Conservation (phyloP, 2,329 filamentous ascomycete species). For the Fusarium foetens region DNA sequence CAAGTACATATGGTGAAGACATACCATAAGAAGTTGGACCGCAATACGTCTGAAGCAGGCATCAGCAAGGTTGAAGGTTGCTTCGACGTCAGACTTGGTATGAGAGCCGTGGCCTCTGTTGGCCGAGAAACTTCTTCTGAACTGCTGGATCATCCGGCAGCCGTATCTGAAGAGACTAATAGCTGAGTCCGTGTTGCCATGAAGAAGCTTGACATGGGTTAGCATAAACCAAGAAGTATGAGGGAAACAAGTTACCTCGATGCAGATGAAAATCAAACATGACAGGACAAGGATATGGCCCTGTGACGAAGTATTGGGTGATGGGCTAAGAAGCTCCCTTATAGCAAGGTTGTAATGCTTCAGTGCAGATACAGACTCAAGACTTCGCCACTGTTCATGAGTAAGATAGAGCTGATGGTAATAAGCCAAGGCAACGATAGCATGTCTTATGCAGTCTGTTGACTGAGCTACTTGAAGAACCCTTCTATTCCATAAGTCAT, state of each 20-base stretch:
- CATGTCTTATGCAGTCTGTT: conserved; percentile 9
- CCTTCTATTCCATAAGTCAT: conserved; percentile 17
- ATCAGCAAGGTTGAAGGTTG: neutral
- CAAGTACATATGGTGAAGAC: rapidly evolving
- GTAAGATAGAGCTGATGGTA: conserved; percentile 19
- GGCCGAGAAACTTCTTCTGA: neutral
- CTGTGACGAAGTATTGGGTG: neutral
- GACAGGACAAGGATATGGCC: conserved; percentile 13
- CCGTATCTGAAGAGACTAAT: conserved; percentile 28
- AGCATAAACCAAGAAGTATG: neutral
- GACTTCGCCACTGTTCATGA: neutral
- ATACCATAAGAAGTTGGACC: conserved; percentile 16
- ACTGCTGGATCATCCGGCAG: conserved; percentile 23
- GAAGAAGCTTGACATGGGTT: neutral
- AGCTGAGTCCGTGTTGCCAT: conserved; percentile 24
- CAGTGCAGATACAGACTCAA: neutral
- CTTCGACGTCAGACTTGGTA: neutral
- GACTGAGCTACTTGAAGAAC: conserved; percentile 17
- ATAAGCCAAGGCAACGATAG: conserved; percentile 3
- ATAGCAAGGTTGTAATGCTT: conserved; percentile 31
- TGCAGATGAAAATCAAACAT: conserved; percentile 30
- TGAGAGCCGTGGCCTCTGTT: rapidly evolving
- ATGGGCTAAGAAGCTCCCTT: neutral
- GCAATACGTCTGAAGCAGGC: conserved; percentile 19
- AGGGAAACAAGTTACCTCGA: neutral